Base-by-base conservation (phyloP, 257 asterid species). In the Eustoma russellianum region DNA sequence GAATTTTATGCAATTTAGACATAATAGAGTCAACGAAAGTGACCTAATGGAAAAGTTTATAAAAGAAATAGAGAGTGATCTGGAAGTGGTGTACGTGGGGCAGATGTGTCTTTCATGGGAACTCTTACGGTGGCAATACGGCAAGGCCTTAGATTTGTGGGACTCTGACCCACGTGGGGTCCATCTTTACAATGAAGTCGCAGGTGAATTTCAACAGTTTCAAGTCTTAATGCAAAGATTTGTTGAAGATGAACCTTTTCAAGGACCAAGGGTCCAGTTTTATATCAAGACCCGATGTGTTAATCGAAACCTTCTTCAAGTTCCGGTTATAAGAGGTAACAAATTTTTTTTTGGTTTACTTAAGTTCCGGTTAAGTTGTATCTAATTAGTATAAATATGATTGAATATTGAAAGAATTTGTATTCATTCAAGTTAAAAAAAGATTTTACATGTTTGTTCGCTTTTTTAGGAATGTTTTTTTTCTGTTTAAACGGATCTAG, bases 81-180 rank as follows among this genome's bases (percentile, higher is more conserved):
- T 92, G 5, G 99, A 92, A 64, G 77, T 72, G 44, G 88, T 92
- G 2, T 92, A 92, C 58, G 93, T 88, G 2, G 99, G 94, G 14
- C 97, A 88, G 47, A 74, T 78, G 82, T 88, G 99, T 66, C 94
- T 88, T 48, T 92, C 99, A 0, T 92, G 99, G 99, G 99, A 92
- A 61, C 72, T 88, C 76, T 70, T 92, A 63, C 85, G 77, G 16
- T 88, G 97, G 97, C 86, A 83, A 63, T 79, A 88, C 44, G 89
- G 69, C 13, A 92, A 83, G 65, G 86, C 88, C 66, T 65, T 83
- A 28, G 90, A 73, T 44, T 56, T 92, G 48, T 82, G 92, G 93
- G 91, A 83, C 5, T 74, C 85, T 0, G 99, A 85, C 38, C 86
- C 79, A 0, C 79, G 72, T 41, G 82, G 87, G 10, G 44, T 56